Evolutionary conservation across 2,329 filamentous ascomycete species (phyloP), one percentile per base, ranked within the genome.

Genomic region (Ophiostoma sp.): DNA sequence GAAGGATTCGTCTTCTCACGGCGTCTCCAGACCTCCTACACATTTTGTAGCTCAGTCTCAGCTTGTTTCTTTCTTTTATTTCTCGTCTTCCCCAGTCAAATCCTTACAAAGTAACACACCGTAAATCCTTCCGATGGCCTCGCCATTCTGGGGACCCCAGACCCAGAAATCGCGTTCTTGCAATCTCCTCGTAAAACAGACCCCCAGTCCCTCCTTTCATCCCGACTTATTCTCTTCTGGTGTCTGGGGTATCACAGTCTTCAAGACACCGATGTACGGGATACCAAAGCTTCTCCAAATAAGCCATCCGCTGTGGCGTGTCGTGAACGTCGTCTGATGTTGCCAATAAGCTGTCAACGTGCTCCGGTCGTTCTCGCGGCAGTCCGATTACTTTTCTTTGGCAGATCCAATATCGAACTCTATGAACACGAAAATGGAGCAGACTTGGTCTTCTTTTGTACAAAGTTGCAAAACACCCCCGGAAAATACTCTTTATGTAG

Each of bases 401-500:
- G 20, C 8, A 48, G 44, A 48, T 2, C 6, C 44, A 48, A 20
- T n/a, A 48, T 48, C 8, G 17, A 1, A 48, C 20, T 2, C 20
- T 13, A 57, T 4, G 3, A 57, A 57, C 20, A 54, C 48, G 15
- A 54, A 54, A 54, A 10, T 13, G 41, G 15, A 44, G 13, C 0
- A 5, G 4, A 6, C 4, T 17, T 44, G 1, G 5, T 44, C 41
- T 44, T 13, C 5, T n/a, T 7, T 8, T 48, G 6, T n/a, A 48
- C 23, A 23, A 57, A 57, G 27, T 2, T 27, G 11, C 52, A 52
- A n/a, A 15, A 8, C 17, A 1, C 1, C 20, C 20, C 52, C 52
- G 52, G 52, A n/a, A 57, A 57, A 57, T 57, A 23, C n/a, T 57
- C 52, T 57, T 57, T 57, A 57, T 57, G 52, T 57, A 57, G 52